A percentile compares a stretch with the other conserved stretches of the same genome.
Evolutionary conservation across 495 filamentous ascomycete species (phyloP).

Genomic region (Glonium stellatum): DNA sequence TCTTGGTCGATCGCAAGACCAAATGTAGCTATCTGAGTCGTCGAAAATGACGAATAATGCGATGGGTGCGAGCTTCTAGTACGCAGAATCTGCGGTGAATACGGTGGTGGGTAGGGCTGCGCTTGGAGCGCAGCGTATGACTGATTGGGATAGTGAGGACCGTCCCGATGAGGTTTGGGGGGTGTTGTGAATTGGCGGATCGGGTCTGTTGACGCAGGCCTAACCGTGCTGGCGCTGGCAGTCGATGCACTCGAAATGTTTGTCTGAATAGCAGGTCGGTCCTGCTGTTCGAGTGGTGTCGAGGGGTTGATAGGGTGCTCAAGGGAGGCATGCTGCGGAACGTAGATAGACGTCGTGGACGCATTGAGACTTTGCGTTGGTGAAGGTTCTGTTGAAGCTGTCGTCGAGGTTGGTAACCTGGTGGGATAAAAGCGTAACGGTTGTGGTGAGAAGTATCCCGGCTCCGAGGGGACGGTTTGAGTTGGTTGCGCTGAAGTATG

Average conservation of each 20-base stretch:
- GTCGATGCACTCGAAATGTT: slow-evolving; percentile 31
- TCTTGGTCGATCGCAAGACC: slow-evolving; percentile 19
- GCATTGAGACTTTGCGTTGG: slow-evolving; percentile 19
- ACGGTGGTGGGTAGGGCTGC: slow-evolving; percentile 35
- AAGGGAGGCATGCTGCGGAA: background rate
- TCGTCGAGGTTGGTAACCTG: slow-evolving; percentile 12
- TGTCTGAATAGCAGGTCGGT: slow-evolving; percentile 26
- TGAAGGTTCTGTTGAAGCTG: slow-evolving; percentile 20
- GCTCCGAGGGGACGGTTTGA: slow-evolving; percentile 7
- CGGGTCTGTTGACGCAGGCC: slow-evolving; percentile 20
- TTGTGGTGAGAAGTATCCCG: slow-evolving; percentile 27
- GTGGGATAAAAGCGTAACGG: slow-evolving; percentile 19
- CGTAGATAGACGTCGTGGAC: slow-evolving; percentile 20
- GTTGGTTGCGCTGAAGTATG: background rate
- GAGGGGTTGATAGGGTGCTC: background rate
- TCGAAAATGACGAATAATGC: slow-evolving; percentile 28
- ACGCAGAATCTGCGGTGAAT: slow-evolving; percentile 26
- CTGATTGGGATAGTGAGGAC: slow-evolving; percentile 38
- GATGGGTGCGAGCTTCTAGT: slow-evolving; percentile 34
- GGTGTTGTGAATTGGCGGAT: slow-evolving; percentile 6
- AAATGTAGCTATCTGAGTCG: slow-evolving; percentile 21
- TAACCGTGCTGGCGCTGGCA: slow-evolving; percentile 29
- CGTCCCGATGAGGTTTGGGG: slow-evolving; percentile 19
- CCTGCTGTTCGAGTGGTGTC: slow-evolving; percentile 5
- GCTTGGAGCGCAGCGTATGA: slow-evolving; percentile 38